Evolutionary conservation across 305 asterid genomes (phyloP), one percentile per base, ranked within the genome.

Genomic region (Caryopteris hybrid): DNA sequence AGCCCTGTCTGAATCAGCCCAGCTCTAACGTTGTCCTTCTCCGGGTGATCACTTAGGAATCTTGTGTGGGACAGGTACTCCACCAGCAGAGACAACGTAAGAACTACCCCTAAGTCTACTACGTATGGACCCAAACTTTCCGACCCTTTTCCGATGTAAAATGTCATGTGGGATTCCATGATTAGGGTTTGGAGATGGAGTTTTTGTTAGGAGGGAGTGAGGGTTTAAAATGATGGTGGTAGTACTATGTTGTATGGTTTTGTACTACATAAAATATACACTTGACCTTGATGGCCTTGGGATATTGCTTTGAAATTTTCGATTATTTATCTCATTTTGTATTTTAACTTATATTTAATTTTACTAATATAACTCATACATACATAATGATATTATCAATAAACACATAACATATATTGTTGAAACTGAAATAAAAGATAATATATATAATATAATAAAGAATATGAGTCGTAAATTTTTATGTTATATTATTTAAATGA

Each of bases 21-120:
- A 11, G 27, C 66, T 33, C 23, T 27, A 13, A 72, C 16, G 23
- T n/a, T 43, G 33, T 62, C 14, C 2, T 38, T 5, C n/a, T 31
- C 58, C 3, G 60, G 22, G 9, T 20, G 29, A 42, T 33, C 17
- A 27, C 59, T 62, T 45, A 64, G 13, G 16, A 45, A 64, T 14
- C 66, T 72, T 29, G 76, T 72, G 76, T 72, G 71, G 0, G 76
- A 72, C 16, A 72, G 64, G 59, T 66, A 72, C 34, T 72, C 76
- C 5, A 55, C 60, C 1, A 55, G 3, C 12, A 64, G 11, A 12
- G 71, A 72, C 36, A 54, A 13, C 39, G 29, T 7, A 38, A 72
- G 64, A 31, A 72, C 66, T 2, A 47, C 22, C 52, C 36, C 31
- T 47, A 72, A 54, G 64, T 72, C 71, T 9, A 64, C 20, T 12